Evolutionary conservation across 495 filamentous ascomycete species (phyloP), one percentile per base, ranked within the genome.

Genomic region (Evernia prunastri): DNA sequence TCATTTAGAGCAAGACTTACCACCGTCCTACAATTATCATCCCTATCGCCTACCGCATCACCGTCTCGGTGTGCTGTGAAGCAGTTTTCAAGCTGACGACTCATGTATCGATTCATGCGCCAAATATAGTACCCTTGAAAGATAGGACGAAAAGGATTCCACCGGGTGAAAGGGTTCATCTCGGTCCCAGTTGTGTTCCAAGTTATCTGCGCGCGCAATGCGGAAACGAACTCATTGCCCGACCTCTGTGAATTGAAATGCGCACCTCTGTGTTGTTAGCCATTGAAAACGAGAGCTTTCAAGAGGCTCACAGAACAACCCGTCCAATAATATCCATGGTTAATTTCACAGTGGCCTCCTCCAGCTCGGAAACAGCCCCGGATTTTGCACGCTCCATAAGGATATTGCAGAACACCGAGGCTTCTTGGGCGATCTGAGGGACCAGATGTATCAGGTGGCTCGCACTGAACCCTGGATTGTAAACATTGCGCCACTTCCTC

Each of bases 401-500:
- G n/a, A 71, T 68, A 8, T 69, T 63, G 35, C 65, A 62, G 59
- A 76, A 77, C 12, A 74, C 66, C 15, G 64, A 60, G 43, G 71
- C 68, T 51, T 79, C 70, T 37, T 77, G 68, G 3, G 75, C 49
- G 9, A 79, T 67, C 17, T 62, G 54, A 31, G 74, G 75, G 31
- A 77, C 66, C 13, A 75, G 42, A 9, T 68, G 66, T 53, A 75
- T 72, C 1, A 79, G 72, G 37, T 79, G 74, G 43, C 58, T 67
- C 20, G 67, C 68, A 23, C 68, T 71, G 42, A 79, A 78, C 18
- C 76, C 76, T 3, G 76, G 76, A 29, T 77, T 72, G 66, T 74
- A 79, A 0, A 76, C 60, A 23, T 68, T 67, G 20, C 76, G 71
- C 54, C 72, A 70, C 12, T 47, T 56, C 63, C 71, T 77, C 76